phyloP scores from a whole-genome alignment of 2,329 filamentous ascomycete species.

The Colletotrichum scovillei region DNA sequence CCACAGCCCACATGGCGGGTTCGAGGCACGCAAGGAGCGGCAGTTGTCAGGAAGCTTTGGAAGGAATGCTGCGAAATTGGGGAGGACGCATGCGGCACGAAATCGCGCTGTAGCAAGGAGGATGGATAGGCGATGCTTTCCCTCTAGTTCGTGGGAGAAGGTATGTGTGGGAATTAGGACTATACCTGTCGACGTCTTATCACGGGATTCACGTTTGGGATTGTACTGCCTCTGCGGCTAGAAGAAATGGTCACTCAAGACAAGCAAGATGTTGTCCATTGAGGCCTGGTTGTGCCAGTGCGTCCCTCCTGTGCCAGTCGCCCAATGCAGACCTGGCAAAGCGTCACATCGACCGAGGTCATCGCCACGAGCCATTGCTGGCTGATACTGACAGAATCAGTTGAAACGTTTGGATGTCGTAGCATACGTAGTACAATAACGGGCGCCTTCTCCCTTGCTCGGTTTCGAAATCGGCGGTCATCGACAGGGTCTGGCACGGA shows the following conservation, averaged over 20 bases:
- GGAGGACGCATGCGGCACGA: background rate
- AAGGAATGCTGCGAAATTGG: constrained; percentile 16
- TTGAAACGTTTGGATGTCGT: background rate
- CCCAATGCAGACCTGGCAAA: background rate
- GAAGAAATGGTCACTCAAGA: constrained; percentile 20
- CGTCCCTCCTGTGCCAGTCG: background rate
- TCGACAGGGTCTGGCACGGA: background rate
- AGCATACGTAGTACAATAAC: background rate
- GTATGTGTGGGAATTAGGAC: constrained; percentile 23
- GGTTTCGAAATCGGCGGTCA: background rate
- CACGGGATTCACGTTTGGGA: constrained; percentile 22
- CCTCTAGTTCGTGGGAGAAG: constrained; percentile 12
- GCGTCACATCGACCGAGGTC: background rate
- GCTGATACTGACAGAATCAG: background rate
- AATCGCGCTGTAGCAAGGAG: background rate
- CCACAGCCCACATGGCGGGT: background rate
- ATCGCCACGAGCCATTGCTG: background rate
- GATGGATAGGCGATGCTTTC: background rate
- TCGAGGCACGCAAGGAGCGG: background rate
- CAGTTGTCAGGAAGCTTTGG: background rate
- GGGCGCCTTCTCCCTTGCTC: background rate
- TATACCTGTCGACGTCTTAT: constrained; percentile 28
- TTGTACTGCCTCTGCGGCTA: constrained; percentile 25
- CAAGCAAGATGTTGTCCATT: constrained; percentile 6
- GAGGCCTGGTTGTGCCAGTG: constrained; percentile 7